Conservation (phyloP, 345 rosid genomes). For the Garcia nutans region DNA sequence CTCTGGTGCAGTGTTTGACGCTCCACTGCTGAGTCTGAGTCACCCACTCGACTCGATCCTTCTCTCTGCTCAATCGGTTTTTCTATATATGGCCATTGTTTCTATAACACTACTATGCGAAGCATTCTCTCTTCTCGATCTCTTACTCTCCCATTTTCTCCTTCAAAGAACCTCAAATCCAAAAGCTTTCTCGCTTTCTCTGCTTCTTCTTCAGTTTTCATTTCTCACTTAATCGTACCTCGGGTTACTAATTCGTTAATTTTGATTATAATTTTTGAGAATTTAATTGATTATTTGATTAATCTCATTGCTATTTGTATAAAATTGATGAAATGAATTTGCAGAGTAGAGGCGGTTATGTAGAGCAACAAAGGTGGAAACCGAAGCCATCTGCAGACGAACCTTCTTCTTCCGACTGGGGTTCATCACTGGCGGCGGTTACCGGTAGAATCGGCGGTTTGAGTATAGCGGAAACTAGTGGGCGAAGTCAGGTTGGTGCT, state of each 20-base stretch:
- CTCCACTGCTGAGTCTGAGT: neutral
- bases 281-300: neutral
- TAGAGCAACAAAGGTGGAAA: constrained; percentile 35
- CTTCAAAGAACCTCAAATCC: neutral
- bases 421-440: constrained; percentile 35
- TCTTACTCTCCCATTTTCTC: constrained; percentile 16
- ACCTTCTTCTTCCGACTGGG: constrained; percentile 29
- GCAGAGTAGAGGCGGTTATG: constrained; percentile 37
- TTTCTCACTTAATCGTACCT: constrained; percentile 35
- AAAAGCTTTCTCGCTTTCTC: constrained; percentile 20
- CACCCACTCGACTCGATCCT: neutral
- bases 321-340: constrained; percentile 9
- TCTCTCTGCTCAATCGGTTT: neutral
- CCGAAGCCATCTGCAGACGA: constrained; percentile 22
- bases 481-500: constrained; percentile 28
- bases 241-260: constrained; percentile 21
- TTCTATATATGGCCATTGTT: neutral
- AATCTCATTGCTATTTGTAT: neutral
- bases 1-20: neutral
- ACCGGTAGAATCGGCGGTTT: constrained; percentile 43
- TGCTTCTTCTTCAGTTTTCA: constrained; percentile 27
- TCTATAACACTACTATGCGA: neutral
- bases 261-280: neutral
- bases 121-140: constrained; percentile 3
- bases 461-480: constrained; percentile 43